phyloP scores from a whole-genome alignment of 2,329 filamentous ascomycete genomes.

The Hypomyces perniciosus region DNA sequence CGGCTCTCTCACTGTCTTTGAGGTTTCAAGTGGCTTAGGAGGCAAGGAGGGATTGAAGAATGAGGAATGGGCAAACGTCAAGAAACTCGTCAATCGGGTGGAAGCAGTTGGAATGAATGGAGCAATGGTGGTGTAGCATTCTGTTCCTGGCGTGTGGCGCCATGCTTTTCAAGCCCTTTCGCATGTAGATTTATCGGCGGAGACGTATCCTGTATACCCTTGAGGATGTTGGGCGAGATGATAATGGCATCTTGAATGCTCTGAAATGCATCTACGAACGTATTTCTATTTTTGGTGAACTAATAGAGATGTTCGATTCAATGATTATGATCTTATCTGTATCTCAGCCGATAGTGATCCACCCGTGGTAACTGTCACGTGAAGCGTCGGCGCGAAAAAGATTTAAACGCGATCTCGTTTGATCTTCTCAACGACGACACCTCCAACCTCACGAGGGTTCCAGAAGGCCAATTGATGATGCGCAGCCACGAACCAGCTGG shows the following conservation, averaged over 20 bases:
- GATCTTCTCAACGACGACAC: neutral
- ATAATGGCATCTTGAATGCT: neutral
- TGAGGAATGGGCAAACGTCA: slow-evolving; percentile 91
- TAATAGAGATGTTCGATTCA: no score
- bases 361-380: neutral
- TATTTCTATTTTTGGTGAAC: no score
- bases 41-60: slow-evolving; percentile 76
- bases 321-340: no score
- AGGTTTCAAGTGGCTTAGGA: slow-evolving; percentile 75
- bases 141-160: slow-evolving; percentile 1
- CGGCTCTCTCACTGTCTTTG: slow-evolving; percentile 84
- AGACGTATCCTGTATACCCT: slow-evolving; percentile 11
- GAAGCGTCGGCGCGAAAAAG: neutral
- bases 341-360: neutral
- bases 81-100: slow-evolving; percentile 75
- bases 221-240: neutral
- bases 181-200: slow-evolving; percentile 4
- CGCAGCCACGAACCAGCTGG: neutral
- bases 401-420: neutral
- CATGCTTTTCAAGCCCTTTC: slow-evolving; percentile 2
- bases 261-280: neutral
- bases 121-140: slow-evolving; percentile 33
- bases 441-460: no score
- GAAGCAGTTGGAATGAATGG: slow-evolving; percentile 55
- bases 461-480: neutral